Conservation (phyloP, 2,329 filamentous ascomycete species). For the Pseudogymnoascus sp. region DNA sequence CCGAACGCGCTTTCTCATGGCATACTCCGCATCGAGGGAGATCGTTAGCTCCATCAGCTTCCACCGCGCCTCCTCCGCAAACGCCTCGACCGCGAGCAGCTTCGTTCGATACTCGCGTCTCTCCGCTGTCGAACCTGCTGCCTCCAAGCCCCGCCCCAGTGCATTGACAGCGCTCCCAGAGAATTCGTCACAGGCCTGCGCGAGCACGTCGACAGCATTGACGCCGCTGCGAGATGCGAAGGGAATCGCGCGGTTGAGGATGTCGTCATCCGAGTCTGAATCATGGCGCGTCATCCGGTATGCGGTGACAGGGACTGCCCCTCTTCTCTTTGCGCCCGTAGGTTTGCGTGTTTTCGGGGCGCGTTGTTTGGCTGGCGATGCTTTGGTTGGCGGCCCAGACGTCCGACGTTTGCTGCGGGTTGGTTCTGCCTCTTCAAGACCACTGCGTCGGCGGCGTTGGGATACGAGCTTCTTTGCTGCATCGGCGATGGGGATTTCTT, state of each 20-base stretch:
- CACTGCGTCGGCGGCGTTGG: neutral
- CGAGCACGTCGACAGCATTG: constrained; percentile 56
- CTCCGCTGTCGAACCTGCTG: constrained; percentile 29
- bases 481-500: constrained; percentile 31
- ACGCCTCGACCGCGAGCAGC: constrained; percentile 50
- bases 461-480: constrained; percentile 16
- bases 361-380: constrained; percentile 12
- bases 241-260: constrained; percentile 46
- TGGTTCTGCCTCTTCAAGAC: neutral
- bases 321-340: constrained; percentile 23
- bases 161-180: constrained; percentile 44
- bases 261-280: constrained; percentile 38
- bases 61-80: constrained; percentile 49
- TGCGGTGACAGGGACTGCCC: constrained; percentile 49
- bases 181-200: constrained; percentile 55
- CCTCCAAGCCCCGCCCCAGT: constrained; percentile 38
- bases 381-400: neutral
- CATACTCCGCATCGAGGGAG: constrained; percentile 52
- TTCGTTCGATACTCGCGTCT: constrained; percentile 51
- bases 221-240: constrained; percentile 49
- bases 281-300: constrained; percentile 52
- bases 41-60: constrained; percentile 56
- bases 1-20: constrained; percentile 51
- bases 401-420: neutral
- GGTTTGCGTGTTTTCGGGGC: constrained; percentile 12